Conservation (phyloP, 371 early-diverging fungal genomes). For the Cokeromyces recurvatus region DNA sequence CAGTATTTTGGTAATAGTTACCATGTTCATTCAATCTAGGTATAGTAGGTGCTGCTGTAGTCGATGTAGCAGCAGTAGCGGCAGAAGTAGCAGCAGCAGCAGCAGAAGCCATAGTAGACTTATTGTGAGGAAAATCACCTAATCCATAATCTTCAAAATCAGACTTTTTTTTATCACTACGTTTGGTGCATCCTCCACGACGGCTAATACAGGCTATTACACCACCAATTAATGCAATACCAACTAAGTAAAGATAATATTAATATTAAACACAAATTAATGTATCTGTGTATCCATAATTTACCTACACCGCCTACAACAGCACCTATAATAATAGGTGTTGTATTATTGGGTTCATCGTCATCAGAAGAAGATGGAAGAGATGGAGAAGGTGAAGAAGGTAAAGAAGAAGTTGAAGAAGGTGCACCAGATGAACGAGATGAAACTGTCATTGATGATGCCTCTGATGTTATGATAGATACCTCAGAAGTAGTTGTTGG, state of each 20-base stretch:
- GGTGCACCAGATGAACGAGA: not conserved
- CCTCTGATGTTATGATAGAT: not conserved
- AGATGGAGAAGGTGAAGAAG: not conserved
- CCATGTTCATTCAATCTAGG: conserved; percentile 40
- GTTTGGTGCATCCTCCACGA: conserved; percentile 27
- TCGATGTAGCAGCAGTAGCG: conserved; percentile 9
- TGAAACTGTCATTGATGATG: not conserved
- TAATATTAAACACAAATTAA: not conserved
- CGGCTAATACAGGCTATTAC: conserved; percentile 31
- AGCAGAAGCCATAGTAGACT: conserved; percentile 7
- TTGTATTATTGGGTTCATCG: not conserved
- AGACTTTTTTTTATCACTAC: conserved; percentile 16
- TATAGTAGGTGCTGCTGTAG: conserved; percentile 27
- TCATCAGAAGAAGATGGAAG: not conserved
- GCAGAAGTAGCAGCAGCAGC: conserved; percentile 9
- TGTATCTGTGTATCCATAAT: not conserved
- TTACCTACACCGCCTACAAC: conserved; percentile 25
- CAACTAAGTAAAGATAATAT: conserved; percentile 18
- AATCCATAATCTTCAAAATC: conserved; percentile 46
- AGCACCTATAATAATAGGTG: conserved; percentile 15
- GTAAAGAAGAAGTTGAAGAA: not conserved
- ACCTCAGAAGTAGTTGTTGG: not conserved
- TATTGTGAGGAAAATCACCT: conserved; percentile 41
- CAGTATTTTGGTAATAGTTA: conserved; percentile 36
- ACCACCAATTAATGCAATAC: conserved; percentile 42